These are phyloP conservation scores for Aspergillus tamarii DNA, from an alignment of 2,329 filamentous ascomycete species.

Conservation along the genomic window DNA sequence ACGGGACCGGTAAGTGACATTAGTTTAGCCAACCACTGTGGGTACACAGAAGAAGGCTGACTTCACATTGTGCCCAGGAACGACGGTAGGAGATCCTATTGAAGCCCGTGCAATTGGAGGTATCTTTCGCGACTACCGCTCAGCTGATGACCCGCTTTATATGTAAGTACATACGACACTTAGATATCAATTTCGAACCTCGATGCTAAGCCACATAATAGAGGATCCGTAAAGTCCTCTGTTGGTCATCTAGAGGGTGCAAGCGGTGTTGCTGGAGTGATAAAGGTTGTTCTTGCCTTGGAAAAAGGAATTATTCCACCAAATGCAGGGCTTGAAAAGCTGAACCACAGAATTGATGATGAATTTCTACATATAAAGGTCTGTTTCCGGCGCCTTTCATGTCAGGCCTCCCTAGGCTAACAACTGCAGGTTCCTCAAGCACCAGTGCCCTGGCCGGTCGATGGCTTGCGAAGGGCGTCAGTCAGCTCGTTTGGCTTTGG, in stretches of 20 bases:
- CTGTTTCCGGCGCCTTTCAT: too few species aligned
- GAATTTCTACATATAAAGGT: slow-evolving; percentile 6
- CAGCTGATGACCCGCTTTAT: slow-evolving; percentile 12
- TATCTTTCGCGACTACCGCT: slow-evolving; percentile 28
- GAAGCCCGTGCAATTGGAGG: slow-evolving; percentile 55
- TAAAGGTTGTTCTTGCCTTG: slow-evolving; percentile 20
- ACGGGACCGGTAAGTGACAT: slow-evolving; percentile 41
- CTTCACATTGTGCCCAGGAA: slow-evolving; percentile 26
- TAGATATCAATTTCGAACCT: neutral
- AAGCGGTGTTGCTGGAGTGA: slow-evolving; percentile 30
- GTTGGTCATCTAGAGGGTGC: slow-evolving; percentile 32
- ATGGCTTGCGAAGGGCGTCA: slow-evolving; percentile 1
- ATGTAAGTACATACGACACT: slow-evolving; percentile 4
- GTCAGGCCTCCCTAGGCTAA: neutral
- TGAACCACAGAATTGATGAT: slow-evolving; percentile 3
- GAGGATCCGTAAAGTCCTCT: slow-evolving; percentile 29
- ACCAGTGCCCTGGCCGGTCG: neutral
- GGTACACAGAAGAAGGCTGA: neutral
- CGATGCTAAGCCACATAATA: neutral
- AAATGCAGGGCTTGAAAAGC: slow-evolving; percentile 4
- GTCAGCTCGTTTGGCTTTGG: slow-evolving; percentile 11
- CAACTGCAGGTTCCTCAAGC: neutral
- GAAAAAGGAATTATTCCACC: slow-evolving; percentile 24
- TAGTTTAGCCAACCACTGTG: neutral
- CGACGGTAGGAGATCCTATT: slow-evolving; percentile 58